A percentile compares a stretch with the other conserved stretches of the same genome.
phyloP scores from a whole-genome alignment of 2,329 filamentous ascomycete genomes.

The Teratosphaeriaceae sp. region DNA sequence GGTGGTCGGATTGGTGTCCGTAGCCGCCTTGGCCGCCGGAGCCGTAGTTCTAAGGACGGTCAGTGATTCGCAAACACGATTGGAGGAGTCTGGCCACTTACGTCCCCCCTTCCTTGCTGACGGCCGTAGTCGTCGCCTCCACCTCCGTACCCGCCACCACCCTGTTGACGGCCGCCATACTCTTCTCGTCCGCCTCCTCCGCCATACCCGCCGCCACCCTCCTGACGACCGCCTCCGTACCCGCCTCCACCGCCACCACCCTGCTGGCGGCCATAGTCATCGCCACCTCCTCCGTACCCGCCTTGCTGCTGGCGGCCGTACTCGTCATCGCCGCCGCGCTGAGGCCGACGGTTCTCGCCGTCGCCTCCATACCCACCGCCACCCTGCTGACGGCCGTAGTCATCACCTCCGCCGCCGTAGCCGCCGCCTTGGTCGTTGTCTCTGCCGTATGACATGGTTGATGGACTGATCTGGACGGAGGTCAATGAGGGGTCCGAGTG shows the following conservation, averaged over 20 bases:
- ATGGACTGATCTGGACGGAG: background rate
- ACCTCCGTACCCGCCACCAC: constrained; percentile 11
- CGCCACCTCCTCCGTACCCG: constrained; percentile 15
- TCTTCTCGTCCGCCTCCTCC: constrained; percentile 11
- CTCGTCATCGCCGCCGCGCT: constrained; percentile 9
- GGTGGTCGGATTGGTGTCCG: constrained; percentile 26
- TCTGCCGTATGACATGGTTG: constrained; percentile 21
- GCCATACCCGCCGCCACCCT: constrained; percentile 15
- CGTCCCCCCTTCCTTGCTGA: constrained; percentile 9
- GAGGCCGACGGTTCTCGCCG: constrained; percentile 6
- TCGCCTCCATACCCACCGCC: constrained; percentile 15
- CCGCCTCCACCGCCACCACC: constrained; percentile 17
- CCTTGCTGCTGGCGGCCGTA: constrained; percentile 7
- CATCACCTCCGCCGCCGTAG: constrained; percentile 9
- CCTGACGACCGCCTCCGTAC: constrained; percentile 11
- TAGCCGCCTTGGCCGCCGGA: constrained; percentile 7
- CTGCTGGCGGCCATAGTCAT: constrained; percentile 11
- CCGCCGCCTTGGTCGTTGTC: constrained; percentile 15
- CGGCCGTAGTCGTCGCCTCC: constrained; percentile 1
- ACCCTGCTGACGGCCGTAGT: constrained; percentile 4
- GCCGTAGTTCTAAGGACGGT: background rate
- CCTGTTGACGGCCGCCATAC: constrained; percentile 12
- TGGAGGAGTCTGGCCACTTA: background rate
- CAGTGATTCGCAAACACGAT: too few species aligned
- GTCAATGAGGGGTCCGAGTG: background rate